Conservation (phyloP, 176 grass and related monocot species). For the Ensete ventricosum region DNA sequence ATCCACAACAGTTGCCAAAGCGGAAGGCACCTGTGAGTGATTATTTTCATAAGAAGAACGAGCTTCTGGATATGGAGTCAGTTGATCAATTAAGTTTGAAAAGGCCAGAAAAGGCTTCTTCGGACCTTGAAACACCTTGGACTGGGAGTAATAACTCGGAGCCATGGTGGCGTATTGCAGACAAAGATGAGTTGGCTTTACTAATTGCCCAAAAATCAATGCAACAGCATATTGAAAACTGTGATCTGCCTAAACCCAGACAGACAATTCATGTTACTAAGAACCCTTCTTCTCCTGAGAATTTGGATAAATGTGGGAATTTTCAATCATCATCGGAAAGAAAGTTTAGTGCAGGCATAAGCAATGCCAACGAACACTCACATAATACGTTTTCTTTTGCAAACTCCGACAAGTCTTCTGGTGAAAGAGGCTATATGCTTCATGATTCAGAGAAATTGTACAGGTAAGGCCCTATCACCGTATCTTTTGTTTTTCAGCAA, state of each 20-base stretch:
- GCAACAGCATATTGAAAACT: slow-evolving; percentile 58
- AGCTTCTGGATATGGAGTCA: slow-evolving; percentile 29
- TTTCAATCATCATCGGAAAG: slow-evolving; percentile 22
- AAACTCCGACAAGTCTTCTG: slow-evolving; percentile 21
- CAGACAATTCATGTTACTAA: slow-evolving; percentile 30
- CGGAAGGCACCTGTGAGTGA: slow-evolving; percentile 26
- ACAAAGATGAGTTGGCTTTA: slow-evolving; percentile 68
- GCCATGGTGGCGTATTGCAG: slow-evolving; percentile 68
- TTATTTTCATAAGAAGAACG: slow-evolving; percentile 30
- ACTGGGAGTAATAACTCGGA: slow-evolving; percentile 39
- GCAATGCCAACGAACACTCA: slow-evolving; percentile 14
- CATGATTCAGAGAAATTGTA: slow-evolving; percentile 25
- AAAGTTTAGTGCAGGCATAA: slow-evolving; percentile 23
- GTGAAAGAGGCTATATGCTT: slow-evolving; percentile 12
- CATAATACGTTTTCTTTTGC: slow-evolving; percentile 20
- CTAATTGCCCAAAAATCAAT: slow-evolving; percentile 64
- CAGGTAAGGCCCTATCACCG: slow-evolving; percentile 16
- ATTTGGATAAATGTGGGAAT: slow-evolving; percentile 2
- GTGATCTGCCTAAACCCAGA: slow-evolving; percentile 69
- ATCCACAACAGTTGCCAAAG: slow-evolving; percentile 25
- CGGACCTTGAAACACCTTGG: slow-evolving; percentile 31
- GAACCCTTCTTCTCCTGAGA: slow-evolving; percentile 15
- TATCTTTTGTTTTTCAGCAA: neutral
- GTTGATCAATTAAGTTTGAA: slow-evolving; percentile 14
- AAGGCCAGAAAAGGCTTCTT: slow-evolving; percentile 22